Evolutionary conservation across 192 early-diverging fungal species (phyloP).

Genomic region (Coemansia sp.): DNA sequence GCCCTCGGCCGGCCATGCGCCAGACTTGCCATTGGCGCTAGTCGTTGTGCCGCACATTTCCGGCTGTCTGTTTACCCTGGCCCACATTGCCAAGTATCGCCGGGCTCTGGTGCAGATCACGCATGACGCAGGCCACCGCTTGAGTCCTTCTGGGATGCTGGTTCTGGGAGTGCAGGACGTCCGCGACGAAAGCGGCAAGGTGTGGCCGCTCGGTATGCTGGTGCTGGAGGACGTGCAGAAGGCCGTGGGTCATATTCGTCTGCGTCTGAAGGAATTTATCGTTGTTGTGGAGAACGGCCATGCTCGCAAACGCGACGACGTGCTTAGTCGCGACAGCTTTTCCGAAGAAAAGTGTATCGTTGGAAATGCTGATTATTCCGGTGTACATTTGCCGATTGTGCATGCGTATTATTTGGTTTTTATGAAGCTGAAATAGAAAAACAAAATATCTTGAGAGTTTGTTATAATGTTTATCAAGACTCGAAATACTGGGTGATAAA

Average conservation of each 20-base stretch:
- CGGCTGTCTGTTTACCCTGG: conserved; percentile 38
- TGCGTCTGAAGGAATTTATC: conserved; percentile 58
- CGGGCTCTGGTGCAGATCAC: conserved; percentile 65
- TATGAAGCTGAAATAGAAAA: conserved; percentile 49
- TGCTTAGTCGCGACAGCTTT: conserved; percentile 40
- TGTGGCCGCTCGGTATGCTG: conserved; percentile 76
- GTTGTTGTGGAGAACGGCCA: conserved; percentile 55
- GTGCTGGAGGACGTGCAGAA: conserved; percentile 72
- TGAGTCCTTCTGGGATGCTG: conserved; percentile 67
- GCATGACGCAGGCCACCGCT: conserved; percentile 55
- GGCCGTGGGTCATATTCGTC: conserved; percentile 50
- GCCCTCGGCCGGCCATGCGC: conserved; percentile 40
- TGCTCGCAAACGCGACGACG: conserved; percentile 49
- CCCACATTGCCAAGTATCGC: conserved; percentile 63
- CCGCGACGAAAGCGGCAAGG: conserved; percentile 60
- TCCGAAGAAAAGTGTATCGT: conserved; percentile 42
- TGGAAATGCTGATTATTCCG: conserved; percentile 5
- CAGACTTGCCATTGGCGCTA: conserved; percentile 52
- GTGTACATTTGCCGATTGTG: conserved; percentile 53
- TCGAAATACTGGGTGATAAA: conserved; percentile 55
- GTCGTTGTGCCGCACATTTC: conserved; percentile 68
- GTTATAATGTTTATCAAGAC: not conserved
- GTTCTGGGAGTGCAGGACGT: conserved; percentile 74
- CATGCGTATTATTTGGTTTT: conserved; percentile 57
- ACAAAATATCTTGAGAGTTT: not conserved